Evolutionary conservation across 1,139 yeast genomes (phyloP), one percentile per base, ranked within the genome.

Genomic region (Yamadazyma kanchanaburiensis): DNA sequence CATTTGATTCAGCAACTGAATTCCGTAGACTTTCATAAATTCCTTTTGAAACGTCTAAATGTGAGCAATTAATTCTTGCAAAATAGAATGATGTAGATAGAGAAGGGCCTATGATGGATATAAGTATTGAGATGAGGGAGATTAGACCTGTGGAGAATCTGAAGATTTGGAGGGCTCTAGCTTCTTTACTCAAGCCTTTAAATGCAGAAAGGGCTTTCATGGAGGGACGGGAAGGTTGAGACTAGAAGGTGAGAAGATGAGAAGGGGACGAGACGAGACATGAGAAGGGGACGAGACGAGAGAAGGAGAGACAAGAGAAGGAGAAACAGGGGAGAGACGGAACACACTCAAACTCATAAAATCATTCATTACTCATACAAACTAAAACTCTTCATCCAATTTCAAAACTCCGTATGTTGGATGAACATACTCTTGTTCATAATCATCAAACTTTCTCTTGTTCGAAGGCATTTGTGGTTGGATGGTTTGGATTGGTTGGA

Each of bases 41-140:
- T 3, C 82, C 83, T 14, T 54, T 43, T 0, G 77, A 64, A 8
- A 77, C 71, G 35, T 73, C 76, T 4, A 67, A 48, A 42, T 69
- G 78, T 5, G 70, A 60, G 42, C 77, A 73, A 42, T 68, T 65
- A 25, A 77, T 51, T 23, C 64, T 47, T 4, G 69, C 58, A 12
- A 71, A 49, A 39, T 64, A 64, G 9, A 64, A 42, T 0, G 26
- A 30, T 5, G 42, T 40, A 3, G 54, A 37, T 9, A 51, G 28
- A n/a, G 46, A 27, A 0, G 70, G 59, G 2, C 64, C 63, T 0
- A 63, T 37, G 21, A 70, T 26, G 3, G 60, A 34, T 2, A 49
- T 41, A 0, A 66, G 24, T 0, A 55, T 34, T 15, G 55, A 31
- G 2, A 55, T 22, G 0, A 64, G 22, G 1, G 63, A 41, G 3